Percentiles rank a stretch among this genome's conserved stretches.
These are phyloP conservation scores for Sarocladium brachiariae DNA, from an alignment of 2,329 filamentous ascomycete species.

Conservation along the genomic window DNA sequence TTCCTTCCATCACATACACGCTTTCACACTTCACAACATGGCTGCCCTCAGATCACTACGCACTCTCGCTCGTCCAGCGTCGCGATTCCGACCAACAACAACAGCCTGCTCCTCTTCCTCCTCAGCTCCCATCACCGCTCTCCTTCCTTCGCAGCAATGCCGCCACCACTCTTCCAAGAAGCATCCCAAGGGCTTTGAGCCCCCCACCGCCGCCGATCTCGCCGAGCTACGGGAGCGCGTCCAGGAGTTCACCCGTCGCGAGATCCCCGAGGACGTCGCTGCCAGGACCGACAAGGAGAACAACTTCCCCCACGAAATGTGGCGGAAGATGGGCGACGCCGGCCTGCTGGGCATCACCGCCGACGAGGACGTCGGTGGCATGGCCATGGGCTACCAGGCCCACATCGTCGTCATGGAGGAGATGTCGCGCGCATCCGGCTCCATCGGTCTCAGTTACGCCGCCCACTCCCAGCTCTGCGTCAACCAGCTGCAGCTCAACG, in stretches of 20 bases:
- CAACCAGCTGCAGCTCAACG: constrained; percentile 93
- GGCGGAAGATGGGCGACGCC: constrained; percentile 86
- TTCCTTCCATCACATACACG: background rate
- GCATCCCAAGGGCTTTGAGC: constrained; percentile 55
- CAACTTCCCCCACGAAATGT: constrained; percentile 85
- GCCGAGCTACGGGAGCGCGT: constrained; percentile 76
- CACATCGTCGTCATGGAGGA: constrained; percentile 96
- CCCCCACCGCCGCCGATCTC: constrained; percentile 67
- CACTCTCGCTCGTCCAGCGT: constrained; percentile 22
- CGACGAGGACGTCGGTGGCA: constrained; percentile 82
- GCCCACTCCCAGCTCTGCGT: constrained; percentile 95
- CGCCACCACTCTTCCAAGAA: constrained; percentile 50
- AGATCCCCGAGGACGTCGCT: constrained; percentile 79
- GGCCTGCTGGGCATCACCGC: constrained; percentile 90
- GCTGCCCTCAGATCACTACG: constrained; percentile 18
- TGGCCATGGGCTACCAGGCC: constrained; percentile 92
- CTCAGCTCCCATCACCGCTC: too few relatives aligned
- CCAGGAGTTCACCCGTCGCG: constrained; percentile 81
- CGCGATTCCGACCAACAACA: constrained; percentile 3
- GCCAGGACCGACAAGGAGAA: constrained; percentile 78
- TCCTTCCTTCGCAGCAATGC: constrained; percentile 20
- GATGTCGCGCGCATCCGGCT: constrained; percentile 76
- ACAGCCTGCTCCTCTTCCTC: background rate
- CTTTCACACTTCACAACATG: constrained; percentile 11
- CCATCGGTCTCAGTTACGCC: constrained; percentile 85